A percentile compares a stretch with the other conserved stretches of the same genome.
These are phyloP conservation scores for Collybiopsis confluens DNA, from an alignment of 768 basidiomycete species.

Conservation along the genomic window DNA sequence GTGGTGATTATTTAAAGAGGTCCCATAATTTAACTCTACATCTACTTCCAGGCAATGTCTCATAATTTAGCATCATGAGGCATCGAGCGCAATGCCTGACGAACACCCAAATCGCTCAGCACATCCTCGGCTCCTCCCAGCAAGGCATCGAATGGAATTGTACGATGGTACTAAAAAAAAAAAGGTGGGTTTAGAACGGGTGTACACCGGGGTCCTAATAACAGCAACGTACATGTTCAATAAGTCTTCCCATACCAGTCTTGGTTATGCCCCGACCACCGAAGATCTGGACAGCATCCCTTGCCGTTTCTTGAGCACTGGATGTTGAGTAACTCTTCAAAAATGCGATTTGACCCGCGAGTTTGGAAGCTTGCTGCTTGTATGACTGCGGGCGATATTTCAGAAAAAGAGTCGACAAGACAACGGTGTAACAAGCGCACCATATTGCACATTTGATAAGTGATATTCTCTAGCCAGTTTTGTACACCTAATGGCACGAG, in stretches of 20 bases:
- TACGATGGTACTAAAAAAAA: conserved; percentile 51
- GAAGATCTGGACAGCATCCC: conserved; percentile 77
- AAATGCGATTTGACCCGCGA: conserved; percentile 73
- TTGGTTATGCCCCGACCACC: conserved; percentile 85
- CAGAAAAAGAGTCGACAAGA: background rate
- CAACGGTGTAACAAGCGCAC: conserved; percentile 17
- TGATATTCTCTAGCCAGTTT: conserved; percentile 80
- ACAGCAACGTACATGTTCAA: conserved; percentile 52
- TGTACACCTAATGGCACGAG: conserved; percentile 46
- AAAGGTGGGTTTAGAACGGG: background rate
- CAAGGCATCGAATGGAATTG: conserved; percentile 64
- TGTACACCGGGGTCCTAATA: background rate
- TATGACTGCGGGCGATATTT: conserved; percentile 38
- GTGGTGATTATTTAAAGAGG: too few relatives aligned
- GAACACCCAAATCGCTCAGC: conserved; percentile 75
- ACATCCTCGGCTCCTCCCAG: conserved; percentile 84
- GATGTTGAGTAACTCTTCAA: conserved; percentile 67
- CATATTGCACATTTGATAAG: conserved; percentile 86
- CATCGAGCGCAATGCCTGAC: conserved; percentile 75
- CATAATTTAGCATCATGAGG: conserved; percentile 66
- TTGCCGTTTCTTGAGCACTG: conserved; percentile 59
- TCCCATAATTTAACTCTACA: too few relatives aligned
- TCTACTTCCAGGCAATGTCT: background rate
- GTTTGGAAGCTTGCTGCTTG: conserved; percentile 68
- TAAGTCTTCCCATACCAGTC: conserved; percentile 60